Evolutionary conservation across 2,329 filamentous ascomycete species (phyloP).

Genomic region (Cercospora sesami): DNA sequence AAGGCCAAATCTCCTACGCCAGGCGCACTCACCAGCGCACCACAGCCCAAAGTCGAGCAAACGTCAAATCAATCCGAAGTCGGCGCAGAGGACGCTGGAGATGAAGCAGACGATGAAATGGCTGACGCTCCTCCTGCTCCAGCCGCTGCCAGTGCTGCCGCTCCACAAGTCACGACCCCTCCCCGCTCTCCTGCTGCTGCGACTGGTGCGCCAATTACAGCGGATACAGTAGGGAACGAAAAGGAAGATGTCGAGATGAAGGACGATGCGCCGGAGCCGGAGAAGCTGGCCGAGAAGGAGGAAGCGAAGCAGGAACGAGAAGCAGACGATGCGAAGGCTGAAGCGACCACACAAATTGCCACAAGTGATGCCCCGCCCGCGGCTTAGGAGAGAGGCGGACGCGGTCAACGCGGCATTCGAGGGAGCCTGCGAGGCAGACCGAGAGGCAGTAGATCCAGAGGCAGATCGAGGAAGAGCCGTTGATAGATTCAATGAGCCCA

Average conservation of each 20-base stretch:
- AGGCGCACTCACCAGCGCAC: slow-evolving; percentile 10
- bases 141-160: slow-evolving; percentile 36
- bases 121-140: slow-evolving; percentile 25
- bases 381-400: not conserved
- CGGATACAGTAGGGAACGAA: slow-evolving; percentile 8
- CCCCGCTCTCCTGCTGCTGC: slow-evolving; percentile 22
- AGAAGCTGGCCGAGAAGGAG: slow-evolving; percentile 32
- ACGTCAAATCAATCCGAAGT: slow-evolving; percentile 25
- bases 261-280: slow-evolving; percentile 18
- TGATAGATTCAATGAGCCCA: not conserved
- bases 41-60: slow-evolving; percentile 16
- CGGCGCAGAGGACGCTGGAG: slow-evolving; percentile 31
- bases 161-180: slow-evolving; percentile 34
- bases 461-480: not conserved
- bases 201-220: slow-evolving; percentile 2
- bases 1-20: slow-evolving; percentile 31
- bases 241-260: slow-evolving; percentile 26
- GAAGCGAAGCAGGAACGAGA: slow-evolving; percentile 36
- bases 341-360: slow-evolving; percentile 34
- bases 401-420: not conserved
- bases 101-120: slow-evolving; percentile 43
- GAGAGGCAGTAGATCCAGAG: not conserved
- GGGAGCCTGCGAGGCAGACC: not conserved
- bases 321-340: slow-evolving; percentile 34
- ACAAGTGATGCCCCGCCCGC: slow-evolving; percentile 20